These are phyloP conservation scores for Hibiscus tridactylites DNA, from an alignment of 345 rosid species.

Conservation along the genomic window DNA sequence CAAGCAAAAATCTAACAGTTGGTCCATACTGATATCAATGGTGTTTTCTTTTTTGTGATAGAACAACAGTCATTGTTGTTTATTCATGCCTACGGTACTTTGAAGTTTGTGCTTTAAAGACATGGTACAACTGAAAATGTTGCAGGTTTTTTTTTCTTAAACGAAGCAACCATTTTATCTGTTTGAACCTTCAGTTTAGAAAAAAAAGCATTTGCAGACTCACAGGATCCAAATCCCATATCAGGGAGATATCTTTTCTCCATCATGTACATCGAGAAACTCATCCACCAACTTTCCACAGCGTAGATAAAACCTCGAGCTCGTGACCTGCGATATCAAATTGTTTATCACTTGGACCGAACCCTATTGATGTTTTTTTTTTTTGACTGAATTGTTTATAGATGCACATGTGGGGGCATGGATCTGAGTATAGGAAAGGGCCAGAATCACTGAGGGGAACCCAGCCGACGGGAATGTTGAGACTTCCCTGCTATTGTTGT, in stretches of 20 bases:
- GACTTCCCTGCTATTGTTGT: conserved; percentile 68
- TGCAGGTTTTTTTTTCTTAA: conserved; percentile 14
- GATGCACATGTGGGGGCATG: conserved; percentile 99
- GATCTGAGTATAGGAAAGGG: conserved; percentile 92
- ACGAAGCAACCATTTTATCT: background rate
- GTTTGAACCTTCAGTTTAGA: conserved; percentile 7
- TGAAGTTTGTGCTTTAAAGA: conserved; percentile 45
- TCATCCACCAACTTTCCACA: too few relatives aligned
- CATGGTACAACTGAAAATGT: conserved; percentile 20
- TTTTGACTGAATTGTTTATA: conserved; percentile 8
- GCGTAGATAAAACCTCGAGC: too few relatives aligned
- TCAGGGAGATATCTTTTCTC: too few relatives aligned
- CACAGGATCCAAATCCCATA: conserved; percentile 10
- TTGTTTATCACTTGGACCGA: too few relatives aligned
- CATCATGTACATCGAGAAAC: background rate
- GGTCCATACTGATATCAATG: background rate
- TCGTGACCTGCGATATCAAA: too few relatives aligned
- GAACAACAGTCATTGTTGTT: conserved; percentile 68
- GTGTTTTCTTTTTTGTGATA: conserved; percentile 30
- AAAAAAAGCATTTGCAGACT: conserved; percentile 4
- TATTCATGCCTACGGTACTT: conserved; percentile 54
- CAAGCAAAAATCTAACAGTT: background rate
- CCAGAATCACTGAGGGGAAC: conserved; percentile 67
- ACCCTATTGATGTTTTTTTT: background rate
- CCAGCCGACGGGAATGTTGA: conserved; percentile 59